These are phyloP conservation scores for Mycena kentingensis DNA, from an alignment of 768 basidiomycete species.

Conservation along the genomic window DNA sequence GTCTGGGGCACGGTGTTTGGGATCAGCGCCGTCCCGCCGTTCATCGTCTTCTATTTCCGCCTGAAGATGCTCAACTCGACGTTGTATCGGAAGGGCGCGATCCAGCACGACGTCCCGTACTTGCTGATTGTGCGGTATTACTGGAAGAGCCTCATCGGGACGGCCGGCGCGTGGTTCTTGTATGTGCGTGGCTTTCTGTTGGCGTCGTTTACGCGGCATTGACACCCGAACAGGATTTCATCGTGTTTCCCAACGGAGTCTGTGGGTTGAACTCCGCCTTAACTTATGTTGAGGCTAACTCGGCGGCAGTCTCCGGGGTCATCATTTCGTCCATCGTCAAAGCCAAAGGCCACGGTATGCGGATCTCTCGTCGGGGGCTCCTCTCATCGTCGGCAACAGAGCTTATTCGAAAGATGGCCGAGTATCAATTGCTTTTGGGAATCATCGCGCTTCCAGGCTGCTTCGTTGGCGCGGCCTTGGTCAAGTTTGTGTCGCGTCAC, in stretches of 20 bases:
- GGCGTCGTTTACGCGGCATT: background rate
- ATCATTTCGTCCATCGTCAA: constrained; percentile 35
- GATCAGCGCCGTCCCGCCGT: constrained; percentile 55
- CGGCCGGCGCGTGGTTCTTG: constrained; percentile 74
- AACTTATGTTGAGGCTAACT: background rate
- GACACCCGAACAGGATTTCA: constrained; percentile 4
- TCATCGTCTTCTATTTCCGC: constrained; percentile 73
- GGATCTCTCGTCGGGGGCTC: too few species aligned
- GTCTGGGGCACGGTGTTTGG: constrained; percentile 63
- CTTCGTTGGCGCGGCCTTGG: constrained; percentile 45
- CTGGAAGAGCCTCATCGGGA: constrained; percentile 71
- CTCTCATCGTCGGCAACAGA: constrained; percentile 13
- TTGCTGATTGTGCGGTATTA: constrained; percentile 59
- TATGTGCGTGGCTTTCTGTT: constrained; percentile 56
- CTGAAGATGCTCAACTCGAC: constrained; percentile 70
- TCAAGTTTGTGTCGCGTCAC: constrained; percentile 27
- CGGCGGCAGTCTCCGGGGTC: constrained; percentile 49
- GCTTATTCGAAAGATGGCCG: constrained; percentile 46
- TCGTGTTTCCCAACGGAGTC: constrained; percentile 74
- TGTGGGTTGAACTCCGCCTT: constrained; percentile 40
- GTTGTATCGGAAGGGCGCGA: constrained; percentile 64
- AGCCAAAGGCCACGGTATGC: constrained; percentile 14
- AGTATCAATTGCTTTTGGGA: constrained; percentile 70
- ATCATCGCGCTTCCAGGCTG: constrained; percentile 65
- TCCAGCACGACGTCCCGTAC: constrained; percentile 70